Percentiles rank a stretch among this genome's conserved stretches.
Conservation (phyloP, 2,329 filamentous ascomycete species). For the Cladorrhinum sp. region DNA sequence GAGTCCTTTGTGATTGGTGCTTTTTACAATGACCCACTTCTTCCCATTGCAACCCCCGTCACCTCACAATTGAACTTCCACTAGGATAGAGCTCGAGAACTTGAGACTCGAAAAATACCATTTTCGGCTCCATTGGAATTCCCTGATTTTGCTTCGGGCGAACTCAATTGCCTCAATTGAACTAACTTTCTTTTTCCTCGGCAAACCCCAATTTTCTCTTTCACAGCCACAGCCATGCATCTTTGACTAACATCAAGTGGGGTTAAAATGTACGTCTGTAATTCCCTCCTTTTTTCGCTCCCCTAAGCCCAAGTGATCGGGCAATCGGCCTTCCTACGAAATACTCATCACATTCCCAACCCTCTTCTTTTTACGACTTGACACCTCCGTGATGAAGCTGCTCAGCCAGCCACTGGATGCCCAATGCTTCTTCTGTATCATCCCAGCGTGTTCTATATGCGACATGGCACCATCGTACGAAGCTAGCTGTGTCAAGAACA, state of each 20-base stretch:
- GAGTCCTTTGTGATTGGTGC: not conserved
- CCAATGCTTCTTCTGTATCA: not conserved
- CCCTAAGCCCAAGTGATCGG: not conserved
- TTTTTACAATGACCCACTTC: not conserved
- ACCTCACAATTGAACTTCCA: too few relatives aligned
- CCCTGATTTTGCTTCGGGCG: too few relatives aligned
- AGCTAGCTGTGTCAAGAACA: not conserved
- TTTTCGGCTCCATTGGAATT: too few relatives aligned
- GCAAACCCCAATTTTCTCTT: not conserved
- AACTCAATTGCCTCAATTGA: not conserved
- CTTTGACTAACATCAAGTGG: not conserved
- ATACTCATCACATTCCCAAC: not conserved
- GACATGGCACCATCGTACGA: slow-evolving; percentile 3
- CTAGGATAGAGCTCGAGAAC: too few relatives aligned
- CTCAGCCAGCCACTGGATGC: not conserved
- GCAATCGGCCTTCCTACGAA: not conserved
- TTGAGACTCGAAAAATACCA: too few relatives aligned
- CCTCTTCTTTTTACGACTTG: not conserved
- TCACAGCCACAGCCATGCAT: not conserved
- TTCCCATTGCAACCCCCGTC: not conserved
- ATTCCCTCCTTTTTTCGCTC: not conserved
- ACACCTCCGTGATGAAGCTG: not conserved
- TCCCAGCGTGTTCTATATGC: not conserved
- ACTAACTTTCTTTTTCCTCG: not conserved
- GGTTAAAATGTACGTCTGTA: not conserved